These are phyloP conservation scores for Urostyla sp. DNA, from an alignment of 73 alveolate genomes.

Conservation along the genomic window DNA sequence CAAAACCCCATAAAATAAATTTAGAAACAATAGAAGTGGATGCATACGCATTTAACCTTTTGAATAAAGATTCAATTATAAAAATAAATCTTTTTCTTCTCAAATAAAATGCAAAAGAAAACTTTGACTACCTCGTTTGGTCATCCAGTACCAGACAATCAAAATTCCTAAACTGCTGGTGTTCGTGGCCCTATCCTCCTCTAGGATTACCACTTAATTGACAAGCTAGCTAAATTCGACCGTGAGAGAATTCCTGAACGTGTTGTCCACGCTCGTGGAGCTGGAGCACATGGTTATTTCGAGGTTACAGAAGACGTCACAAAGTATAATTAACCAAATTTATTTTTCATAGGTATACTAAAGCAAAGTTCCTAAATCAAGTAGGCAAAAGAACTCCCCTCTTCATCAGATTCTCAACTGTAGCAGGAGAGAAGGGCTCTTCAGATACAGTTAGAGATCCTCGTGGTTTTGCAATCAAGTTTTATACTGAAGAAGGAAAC, in stretches of 20 bases:
- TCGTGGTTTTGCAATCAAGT: constrained; percentile 92
- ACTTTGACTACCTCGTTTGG: constrained; percentile 84
- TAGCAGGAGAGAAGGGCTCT: constrained; percentile 90
- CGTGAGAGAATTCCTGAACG: constrained; percentile 96
- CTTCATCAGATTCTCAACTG: constrained; percentile 89
- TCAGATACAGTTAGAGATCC: constrained; percentile 95
- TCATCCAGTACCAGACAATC: constrained; percentile 87
- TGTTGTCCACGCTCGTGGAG: constrained; percentile 96
- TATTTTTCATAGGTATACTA: constrained; percentile 40
- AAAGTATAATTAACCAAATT: constrained; percentile 48
- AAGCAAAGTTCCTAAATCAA: constrained; percentile 84
- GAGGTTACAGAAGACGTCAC: constrained; percentile 93
- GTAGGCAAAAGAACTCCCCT: constrained; percentile 92
- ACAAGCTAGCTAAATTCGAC: constrained; percentile 91
- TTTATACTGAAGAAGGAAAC: constrained; percentile 96
- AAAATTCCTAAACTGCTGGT: constrained; percentile 92
- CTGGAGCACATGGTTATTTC: constrained; percentile 95
- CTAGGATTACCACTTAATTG: constrained; percentile 83
- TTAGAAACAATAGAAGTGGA: not conserved
- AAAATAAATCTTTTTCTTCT: not conserved
- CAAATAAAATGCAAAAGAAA: constrained; percentile 43
- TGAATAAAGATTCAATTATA: no score
- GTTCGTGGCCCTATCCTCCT: constrained; percentile 87
- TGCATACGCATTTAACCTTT: not conserved
- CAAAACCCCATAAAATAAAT: not conserved